Evolutionary conservation across 2,329 filamentous ascomycete species (phyloP), one percentile per base, ranked within the genome.

Genomic region (Fusarium tanahbumbuense): DNA sequence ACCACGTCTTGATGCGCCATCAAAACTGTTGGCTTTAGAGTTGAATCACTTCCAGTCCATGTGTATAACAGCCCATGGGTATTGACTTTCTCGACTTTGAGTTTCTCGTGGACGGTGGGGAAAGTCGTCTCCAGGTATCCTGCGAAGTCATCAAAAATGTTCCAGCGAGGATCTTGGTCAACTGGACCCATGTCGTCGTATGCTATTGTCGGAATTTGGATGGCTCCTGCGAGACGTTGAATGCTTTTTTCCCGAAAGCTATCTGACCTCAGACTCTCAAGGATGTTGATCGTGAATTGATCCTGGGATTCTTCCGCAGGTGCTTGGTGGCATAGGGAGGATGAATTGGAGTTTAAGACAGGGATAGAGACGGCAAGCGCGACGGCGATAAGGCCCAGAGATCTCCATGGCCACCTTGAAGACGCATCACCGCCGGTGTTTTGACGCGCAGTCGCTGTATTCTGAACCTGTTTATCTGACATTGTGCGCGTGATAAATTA

Each of bases 1-100:
- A 52, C 48, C 16, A 52, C 48, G 18, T 52, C 48, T 5, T 52
- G 48, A 10, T 52, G 48, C 12, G 48, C 48, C 48, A 52, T 52
- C 23, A 52, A 7, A 5, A 52, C 22, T 2, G 48, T 52, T 27
- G 48, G 30, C 8, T 52, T 40, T 3, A 40, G 2, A 1, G 23
- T 27, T 37, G 22, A 2, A 13, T 27, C 32, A 1, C 23, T 52
- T 1, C 48, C 48, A 0, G 32, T 20, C 48, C 48, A 52, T 16
- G 48, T 52, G 5, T 52, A 52, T 2, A 52, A n/a, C 6, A 52
- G 48, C 4, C 48, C 48, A 5, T 52, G 48, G 2, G 22, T 37
- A 9, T 52, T 52, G 0, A 40, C 32, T 1, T 40, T 52, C 3
- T 52, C 48, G 0, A 52, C 0, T 5, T 25, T 40, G 9, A 52